These are phyloP conservation scores for Podospora conica DNA, from an alignment of 495 filamentous ascomycete genomes.

Conservation along the genomic window DNA sequence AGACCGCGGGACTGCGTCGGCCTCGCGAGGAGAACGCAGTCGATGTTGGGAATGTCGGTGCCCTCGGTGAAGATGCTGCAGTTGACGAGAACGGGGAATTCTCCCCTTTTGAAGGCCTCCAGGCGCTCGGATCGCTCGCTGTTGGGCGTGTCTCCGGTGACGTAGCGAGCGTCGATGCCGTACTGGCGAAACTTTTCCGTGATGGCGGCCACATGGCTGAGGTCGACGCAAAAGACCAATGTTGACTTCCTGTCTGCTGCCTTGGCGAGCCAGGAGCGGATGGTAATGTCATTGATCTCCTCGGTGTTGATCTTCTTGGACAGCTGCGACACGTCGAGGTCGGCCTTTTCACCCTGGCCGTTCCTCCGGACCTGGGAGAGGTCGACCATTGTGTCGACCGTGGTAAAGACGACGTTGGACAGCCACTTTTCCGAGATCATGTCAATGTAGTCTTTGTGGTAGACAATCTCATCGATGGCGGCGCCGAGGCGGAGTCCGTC, in stretches of 20 bases:
- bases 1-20: slow-evolving; percentile 88
- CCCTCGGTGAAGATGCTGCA: slow-evolving; percentile 95
- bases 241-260: slow-evolving; percentile 72
- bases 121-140: slow-evolving; percentile 58
- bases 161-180: slow-evolving; percentile 75
- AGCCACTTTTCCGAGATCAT: slow-evolving; percentile 90
- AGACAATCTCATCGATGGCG: slow-evolving; percentile 92
- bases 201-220: slow-evolving; percentile 68
- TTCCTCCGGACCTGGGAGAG: slow-evolving; percentile 52
- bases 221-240: slow-evolving; percentile 86
- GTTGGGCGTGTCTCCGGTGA: slow-evolving; percentile 71
- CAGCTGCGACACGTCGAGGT: slow-evolving; percentile 69
- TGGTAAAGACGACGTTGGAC: slow-evolving; percentile 85
- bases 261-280: slow-evolving; percentile 76
- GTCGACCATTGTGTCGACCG: slow-evolving; percentile 74
- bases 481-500: slow-evolving; percentile 84
- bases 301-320: slow-evolving; percentile 75
- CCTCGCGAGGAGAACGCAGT: slow-evolving; percentile 83
- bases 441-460: slow-evolving; percentile 93
- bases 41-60: slow-evolving; percentile 95
- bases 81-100: slow-evolving; percentile 86
- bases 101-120: slow-evolving; percentile 63
- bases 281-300: slow-evolving; percentile 70
- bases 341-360: slow-evolving; percentile 57
- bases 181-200: slow-evolving; percentile 67